Conservation (phyloP, 805 yeast genomes). For the Metschnikowia drakensbergensis region DNA sequence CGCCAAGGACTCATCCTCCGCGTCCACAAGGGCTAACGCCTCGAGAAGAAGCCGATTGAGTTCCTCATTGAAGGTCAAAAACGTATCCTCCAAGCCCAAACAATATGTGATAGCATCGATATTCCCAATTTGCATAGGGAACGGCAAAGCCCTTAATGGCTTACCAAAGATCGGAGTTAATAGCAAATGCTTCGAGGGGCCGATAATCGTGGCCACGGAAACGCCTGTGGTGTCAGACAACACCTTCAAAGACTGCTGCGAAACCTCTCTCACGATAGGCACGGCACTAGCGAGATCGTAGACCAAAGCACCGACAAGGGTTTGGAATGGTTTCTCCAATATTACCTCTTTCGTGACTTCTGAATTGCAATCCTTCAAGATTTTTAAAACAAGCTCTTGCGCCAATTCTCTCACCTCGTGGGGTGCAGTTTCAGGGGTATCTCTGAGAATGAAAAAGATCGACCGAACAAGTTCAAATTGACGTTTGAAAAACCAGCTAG, state of each 20-base stretch:
- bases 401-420: slow-evolving; percentile 72
- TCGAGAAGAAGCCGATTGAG: slow-evolving; percentile 79
- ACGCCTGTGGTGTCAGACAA: slow-evolving; percentile 68
- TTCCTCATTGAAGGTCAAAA: slow-evolving; percentile 85
- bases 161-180: slow-evolving; percentile 94
- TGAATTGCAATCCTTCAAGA: slow-evolving; percentile 62
- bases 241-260: slow-evolving; percentile 64
- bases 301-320: slow-evolving; percentile 82
- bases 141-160: slow-evolving; percentile 93
- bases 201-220: slow-evolving; percentile 69
- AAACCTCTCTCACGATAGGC: slow-evolving; percentile 73
- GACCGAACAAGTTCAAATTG: slow-evolving; percentile 85
- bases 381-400: slow-evolving; percentile 56
- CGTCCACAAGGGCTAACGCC: slow-evolving; percentile 92
- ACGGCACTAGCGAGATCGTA: slow-evolving; percentile 91
- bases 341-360: slow-evolving; percentile 60
- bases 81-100: slow-evolving; percentile 72
- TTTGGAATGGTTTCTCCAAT: slow-evolving; percentile 68
- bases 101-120: slow-evolving; percentile 97
- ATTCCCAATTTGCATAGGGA: slow-evolving; percentile 98
- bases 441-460: slow-evolving; percentile 83
- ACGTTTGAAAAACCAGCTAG: slow-evolving; percentile 67
- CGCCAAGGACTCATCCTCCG: slow-evolving; percentile 93
- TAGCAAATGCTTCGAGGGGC: slow-evolving; percentile 76
- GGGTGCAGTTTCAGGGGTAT: slow-evolving; percentile 86